These are phyloP conservation scores for Tolypocladium inflatum DNA, from an alignment of 2,329 filamentous ascomycete genomes.

Conservation along the genomic window DNA sequence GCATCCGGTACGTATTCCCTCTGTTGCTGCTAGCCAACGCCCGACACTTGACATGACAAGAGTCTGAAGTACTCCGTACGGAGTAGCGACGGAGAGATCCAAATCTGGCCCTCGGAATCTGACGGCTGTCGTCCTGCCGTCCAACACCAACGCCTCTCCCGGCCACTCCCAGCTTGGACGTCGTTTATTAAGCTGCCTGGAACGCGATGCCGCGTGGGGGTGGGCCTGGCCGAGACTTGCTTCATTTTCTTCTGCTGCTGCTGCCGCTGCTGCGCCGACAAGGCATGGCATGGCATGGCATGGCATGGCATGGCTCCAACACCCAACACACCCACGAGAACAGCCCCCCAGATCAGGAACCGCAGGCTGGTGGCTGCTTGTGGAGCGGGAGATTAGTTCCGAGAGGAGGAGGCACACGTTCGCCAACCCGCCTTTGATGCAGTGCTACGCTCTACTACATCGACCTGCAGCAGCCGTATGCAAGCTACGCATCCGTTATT, in stretches of 20 bases:
- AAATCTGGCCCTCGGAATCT: neutral
- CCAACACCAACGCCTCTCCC: neutral
- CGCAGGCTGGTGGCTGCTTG: neutral
- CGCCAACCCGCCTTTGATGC: neutral
- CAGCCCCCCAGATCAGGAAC: neutral
- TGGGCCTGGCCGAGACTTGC: neutral
- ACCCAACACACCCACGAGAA: neutral
- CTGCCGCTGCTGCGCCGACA: neutral
- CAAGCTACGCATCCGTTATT: neutral
- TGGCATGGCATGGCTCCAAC: neutral
- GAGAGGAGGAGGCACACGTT: neutral
- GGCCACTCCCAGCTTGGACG: neutral
- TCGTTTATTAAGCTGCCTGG: neutral
- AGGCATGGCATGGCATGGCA: neutral
- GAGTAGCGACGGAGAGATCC: neutral
- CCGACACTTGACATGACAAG: neutral
- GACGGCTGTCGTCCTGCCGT: neutral
- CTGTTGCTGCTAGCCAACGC: neutral
- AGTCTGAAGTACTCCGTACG: neutral
- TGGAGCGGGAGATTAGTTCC: conserved; percentile 3
- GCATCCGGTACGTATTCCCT: neutral
- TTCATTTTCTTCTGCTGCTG: neutral
- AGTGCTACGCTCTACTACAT: neutral
- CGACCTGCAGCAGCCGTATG: conserved; percentile 1
- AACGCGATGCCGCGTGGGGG: conserved; percentile 1